A percentile compares a stretch with the other conserved stretches of the same genome.
These are phyloP conservation scores for Leccinellum albellum DNA, from an alignment of 768 basidiomycete species.

Conservation along the genomic window DNA sequence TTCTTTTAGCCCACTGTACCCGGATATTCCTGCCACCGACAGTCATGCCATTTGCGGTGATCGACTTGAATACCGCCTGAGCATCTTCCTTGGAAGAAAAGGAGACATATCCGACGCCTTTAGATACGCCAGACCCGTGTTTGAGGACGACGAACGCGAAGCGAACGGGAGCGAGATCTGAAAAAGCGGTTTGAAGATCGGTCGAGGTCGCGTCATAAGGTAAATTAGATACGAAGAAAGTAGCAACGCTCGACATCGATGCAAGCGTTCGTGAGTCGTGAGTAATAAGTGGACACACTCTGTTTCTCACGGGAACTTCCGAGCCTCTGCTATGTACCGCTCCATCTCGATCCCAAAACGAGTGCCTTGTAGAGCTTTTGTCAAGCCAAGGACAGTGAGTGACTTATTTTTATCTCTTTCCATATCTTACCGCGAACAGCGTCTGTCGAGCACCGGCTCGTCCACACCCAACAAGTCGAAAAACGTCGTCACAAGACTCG, in stretches of 20 bases:
- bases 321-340: conserved; percentile 40
- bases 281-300: neutral
- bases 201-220: conserved; percentile 88
- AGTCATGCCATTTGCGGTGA: conserved; percentile 59
- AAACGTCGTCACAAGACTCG: conserved; percentile 50
- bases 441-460: conserved; percentile 48
- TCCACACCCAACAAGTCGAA: conserved; percentile 49
- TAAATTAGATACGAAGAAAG: conserved; percentile 90
- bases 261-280: neutral
- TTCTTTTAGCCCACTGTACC: conserved; percentile 76
- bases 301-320: conserved; percentile 10
- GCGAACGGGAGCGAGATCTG: conserved; percentile 91
- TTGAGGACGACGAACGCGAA: conserved; percentile 91
- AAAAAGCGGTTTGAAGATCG: conserved; percentile 90
- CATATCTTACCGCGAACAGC: conserved; percentile 35
- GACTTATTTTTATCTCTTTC: neutral
- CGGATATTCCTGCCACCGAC: conserved; percentile 68
- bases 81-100: conserved; percentile 91
- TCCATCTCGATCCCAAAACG: conserved; percentile 55
- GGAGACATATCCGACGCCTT: conserved; percentile 95
- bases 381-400: conserved; percentile 55
- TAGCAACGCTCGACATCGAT: conserved; percentile 48
- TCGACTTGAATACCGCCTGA: conserved; percentile 61
- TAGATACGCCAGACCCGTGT: conserved; percentile 68
- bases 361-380: conserved; percentile 42